Percentiles rank a stretch among this genome's conserved stretches.
phyloP scores from a whole-genome alignment of 441 rosid genomes.

The Croton setiger region DNA sequence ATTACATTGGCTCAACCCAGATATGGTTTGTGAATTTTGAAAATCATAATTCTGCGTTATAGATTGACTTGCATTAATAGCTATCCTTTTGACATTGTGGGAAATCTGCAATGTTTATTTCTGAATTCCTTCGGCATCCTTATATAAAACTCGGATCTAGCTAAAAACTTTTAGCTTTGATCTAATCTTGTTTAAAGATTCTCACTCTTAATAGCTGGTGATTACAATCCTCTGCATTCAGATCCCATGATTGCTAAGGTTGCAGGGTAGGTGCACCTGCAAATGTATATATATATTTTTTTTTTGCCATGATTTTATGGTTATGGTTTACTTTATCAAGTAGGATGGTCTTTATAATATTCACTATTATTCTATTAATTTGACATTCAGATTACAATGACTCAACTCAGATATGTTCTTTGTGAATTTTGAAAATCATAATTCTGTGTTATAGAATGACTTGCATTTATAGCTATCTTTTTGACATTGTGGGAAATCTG shows the following conservation, averaged over 20 bases:
- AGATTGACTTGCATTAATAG: background rate
- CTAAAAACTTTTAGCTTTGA: background rate
- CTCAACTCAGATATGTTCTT: no score
- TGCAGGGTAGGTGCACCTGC: constrained; percentile 65
- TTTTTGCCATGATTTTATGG: constrained; percentile 1
- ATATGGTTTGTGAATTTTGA: background rate
- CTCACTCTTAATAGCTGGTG: no score
- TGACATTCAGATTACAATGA: background rate
- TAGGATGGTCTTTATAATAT: no score
- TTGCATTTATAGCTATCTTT: background rate
- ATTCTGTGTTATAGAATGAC: constrained; percentile 8
- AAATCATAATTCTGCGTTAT: background rate
- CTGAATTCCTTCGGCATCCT: background rate
- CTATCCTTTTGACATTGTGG: background rate
- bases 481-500: background rate
- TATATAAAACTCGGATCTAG: no score
- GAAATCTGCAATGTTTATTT: background rate
- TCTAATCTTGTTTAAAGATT: background rate
- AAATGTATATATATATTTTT: no score
- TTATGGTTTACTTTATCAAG: background rate
- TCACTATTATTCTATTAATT: no score
- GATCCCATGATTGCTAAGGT: constrained; percentile 69
- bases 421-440: background rate
- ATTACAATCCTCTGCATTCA: constrained; percentile 91
- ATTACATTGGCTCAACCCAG: background rate